Base-by-base conservation (phyloP, 768 basidiomycete species). In the Polyporus arcularius region DNA sequence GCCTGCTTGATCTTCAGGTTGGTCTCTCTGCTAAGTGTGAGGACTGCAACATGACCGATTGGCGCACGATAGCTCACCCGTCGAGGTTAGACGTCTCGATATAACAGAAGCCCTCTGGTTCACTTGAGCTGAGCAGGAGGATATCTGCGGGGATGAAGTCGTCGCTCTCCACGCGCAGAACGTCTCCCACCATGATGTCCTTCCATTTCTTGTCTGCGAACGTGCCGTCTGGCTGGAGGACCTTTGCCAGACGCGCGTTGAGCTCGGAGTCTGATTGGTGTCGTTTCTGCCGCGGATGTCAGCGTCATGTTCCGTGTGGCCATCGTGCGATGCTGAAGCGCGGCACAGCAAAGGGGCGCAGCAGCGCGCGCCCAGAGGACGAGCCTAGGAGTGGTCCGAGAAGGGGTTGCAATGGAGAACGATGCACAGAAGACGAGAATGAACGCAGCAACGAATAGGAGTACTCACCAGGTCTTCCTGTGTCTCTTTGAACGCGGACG, bases 1-100 rank as follows among this genome's bases (percentile, higher is more conserved):
- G 92, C 92, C 75, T 99, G 95, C 71, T 99, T 99, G 75, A 99
- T 98, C 79, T 98, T 99, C 67, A 99, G 82, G 70, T 98, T 98
- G 4, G 97, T 99, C 78, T 98, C 97, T 28, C 94, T 94, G 67
- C 10, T 4, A 38, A 12, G 12, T 38, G 40, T 21, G 12, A 39
- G 57, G 38, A 60, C 31, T 16, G 3, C n/a, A 10, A 41, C 40
- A 46, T 3, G 10, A 46, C 28, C 32, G 21, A 11, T 9, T 42
- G 30, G 21, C 21, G 21, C 21, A 26, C 21, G 21, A 38, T 65
- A 76, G 65, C 79, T 63, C 57, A 96, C 94, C 96, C 97, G 69
- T 99, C 97, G 30, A 99, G 82, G 73, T 99, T 99, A 7, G 92
- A 91, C 0, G 97, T 99, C 74, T 99, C 97, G 63, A 98, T 93